Conservation (phyloP, 345 rosid species). For the Ceriops decandra region DNA sequence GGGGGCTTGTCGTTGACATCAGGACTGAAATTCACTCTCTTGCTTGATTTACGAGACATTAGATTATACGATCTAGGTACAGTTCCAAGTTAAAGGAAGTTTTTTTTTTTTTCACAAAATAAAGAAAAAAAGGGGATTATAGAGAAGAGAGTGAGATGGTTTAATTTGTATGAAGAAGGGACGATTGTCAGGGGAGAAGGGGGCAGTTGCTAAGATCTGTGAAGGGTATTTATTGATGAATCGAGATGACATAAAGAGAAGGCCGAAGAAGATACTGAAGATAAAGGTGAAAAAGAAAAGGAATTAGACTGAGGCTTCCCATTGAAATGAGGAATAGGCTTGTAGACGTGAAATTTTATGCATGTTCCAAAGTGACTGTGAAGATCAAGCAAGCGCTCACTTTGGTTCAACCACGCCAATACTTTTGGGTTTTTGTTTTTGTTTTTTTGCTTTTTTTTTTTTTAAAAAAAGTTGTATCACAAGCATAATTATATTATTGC, state of each 20-base stretch:
- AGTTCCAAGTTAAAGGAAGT: too few relatives aligned
- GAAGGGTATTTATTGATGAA: conserved; percentile 39
- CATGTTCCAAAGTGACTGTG: conserved; percentile 29
- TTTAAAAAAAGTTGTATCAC: too few relatives aligned
- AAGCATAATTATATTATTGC: too few relatives aligned
- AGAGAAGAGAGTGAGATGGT: neutral
- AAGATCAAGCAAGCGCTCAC: neutral
- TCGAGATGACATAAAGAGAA: conserved; percentile 11
- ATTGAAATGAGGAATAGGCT: conserved; percentile 19
- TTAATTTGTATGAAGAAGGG: neutral
- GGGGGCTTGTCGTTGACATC: conserved; percentile 42
- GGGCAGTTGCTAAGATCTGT: conserved; percentile 24
- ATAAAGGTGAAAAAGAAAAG: conserved; percentile 12
- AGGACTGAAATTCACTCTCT: conserved; percentile 67
- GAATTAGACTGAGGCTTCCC: conserved; percentile 3
- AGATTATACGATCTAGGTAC: neutral
- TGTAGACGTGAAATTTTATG: neutral
- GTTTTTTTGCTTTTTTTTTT: too few relatives aligned
- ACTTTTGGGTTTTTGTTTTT: too few relatives aligned
- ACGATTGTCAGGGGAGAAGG: conserved; percentile 18
- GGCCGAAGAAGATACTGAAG: conserved; percentile 1
- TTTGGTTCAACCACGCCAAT: neutral
- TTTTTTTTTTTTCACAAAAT: too few relatives aligned
- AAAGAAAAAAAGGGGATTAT: too few relatives aligned
- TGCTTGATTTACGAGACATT: conserved; percentile 63